Percentiles rank a stretch among this genome's conserved stretches.
Evolutionary conservation across 1,284 basidiomycete species (phyloP).

Genomic region (Limonomyces culmigenus): DNA sequence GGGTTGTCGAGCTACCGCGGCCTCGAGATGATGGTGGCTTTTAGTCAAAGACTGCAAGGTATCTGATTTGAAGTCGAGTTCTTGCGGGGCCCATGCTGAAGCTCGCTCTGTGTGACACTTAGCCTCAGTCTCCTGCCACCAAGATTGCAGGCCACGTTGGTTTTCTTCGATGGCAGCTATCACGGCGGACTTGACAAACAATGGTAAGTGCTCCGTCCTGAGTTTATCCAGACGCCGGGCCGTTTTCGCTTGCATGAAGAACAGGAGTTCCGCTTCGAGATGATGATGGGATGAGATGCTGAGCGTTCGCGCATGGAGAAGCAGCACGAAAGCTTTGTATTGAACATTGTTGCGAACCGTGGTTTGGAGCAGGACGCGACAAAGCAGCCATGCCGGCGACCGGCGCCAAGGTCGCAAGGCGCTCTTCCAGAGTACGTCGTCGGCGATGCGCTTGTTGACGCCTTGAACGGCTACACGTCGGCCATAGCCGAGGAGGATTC

Average conservation of each 20-base stretch:
- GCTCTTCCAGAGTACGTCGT: slow-evolving; percentile 25
- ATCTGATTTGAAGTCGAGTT: too few species aligned
- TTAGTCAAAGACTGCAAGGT: too few species aligned
- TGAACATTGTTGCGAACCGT: slow-evolving; percentile 14
- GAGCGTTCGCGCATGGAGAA: slow-evolving; percentile 15
- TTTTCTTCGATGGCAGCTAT: too few species aligned
- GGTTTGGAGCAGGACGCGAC: slow-evolving; percentile 27
- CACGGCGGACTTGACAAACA: slow-evolving; percentile 7
- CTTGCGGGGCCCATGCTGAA: too few species aligned
- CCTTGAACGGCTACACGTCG: slow-evolving; percentile 12
- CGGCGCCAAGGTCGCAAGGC: slow-evolving; percentile 25
- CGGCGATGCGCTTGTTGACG: slow-evolving; percentile 22
- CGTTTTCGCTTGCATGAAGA: slow-evolving; percentile 17
- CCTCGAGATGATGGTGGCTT: too few species aligned
- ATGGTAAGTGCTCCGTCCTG: slow-evolving; percentile 6
- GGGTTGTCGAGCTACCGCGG: too few species aligned
- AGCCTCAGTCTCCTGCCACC: too few species aligned
- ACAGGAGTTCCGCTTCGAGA: slow-evolving; percentile 8
- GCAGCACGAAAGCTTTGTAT: slow-evolving; percentile 31
- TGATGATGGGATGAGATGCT: neutral
- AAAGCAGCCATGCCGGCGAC: slow-evolving; percentile 26
- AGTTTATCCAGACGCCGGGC: slow-evolving; percentile 21
- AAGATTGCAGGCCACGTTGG: too few species aligned
- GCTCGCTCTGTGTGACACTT: too few species aligned
- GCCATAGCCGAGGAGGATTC: slow-evolving; percentile 19